Evolutionary conservation across 805 yeast genomes (phyloP), one percentile per base, ranked within the genome.

Genomic region (Monosporozyma aquatica): DNA sequence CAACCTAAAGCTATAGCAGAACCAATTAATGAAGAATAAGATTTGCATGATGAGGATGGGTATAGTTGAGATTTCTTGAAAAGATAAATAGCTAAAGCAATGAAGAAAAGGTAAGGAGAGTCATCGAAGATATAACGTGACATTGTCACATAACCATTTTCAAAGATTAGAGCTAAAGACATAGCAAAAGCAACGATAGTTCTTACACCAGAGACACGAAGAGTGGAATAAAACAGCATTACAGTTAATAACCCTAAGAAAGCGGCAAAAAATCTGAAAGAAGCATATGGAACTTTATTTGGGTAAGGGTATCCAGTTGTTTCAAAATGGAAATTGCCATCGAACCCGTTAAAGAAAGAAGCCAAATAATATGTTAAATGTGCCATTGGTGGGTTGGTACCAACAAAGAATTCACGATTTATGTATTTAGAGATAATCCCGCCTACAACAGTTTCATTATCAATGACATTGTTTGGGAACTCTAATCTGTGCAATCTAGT

Each of bases 361-460:
- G 82, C 72, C 33, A 80, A 81, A 2, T 87, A 89, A 63, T 73
- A 82, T 36, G 84, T 60, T 78, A 84, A 71, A 55, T 79, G 76
- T 28, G 82, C 80, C 50, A 84, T 68, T 7, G 95, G 95, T 6
- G 95, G 94, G 52, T 81, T 82, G 37, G 75, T 79, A 58, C 79
- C 87, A 71, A 82, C 69, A 62, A 82, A 82, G 56, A 70, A 82
- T 23, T 61, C 61, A 18, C 84, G 82, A 38, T 67, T 62, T 40
- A 78, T 70, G 65, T 87, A 92, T 62, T 84, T 82, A 45, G 80
- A 74, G 27, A 96, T 94, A 65, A 87, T 87, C 7, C 92, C 90
- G 42, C 98, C 97, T 54, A 90, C 87, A 61, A 83, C 92, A 32
- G 81, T 87, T 62, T 90, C 98, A 61, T 87, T 95, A 51, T 83